Evolutionary conservation across 2,329 filamentous ascomycete genomes (phyloP).

Genomic region (Waltergamsia citrina): DNA sequence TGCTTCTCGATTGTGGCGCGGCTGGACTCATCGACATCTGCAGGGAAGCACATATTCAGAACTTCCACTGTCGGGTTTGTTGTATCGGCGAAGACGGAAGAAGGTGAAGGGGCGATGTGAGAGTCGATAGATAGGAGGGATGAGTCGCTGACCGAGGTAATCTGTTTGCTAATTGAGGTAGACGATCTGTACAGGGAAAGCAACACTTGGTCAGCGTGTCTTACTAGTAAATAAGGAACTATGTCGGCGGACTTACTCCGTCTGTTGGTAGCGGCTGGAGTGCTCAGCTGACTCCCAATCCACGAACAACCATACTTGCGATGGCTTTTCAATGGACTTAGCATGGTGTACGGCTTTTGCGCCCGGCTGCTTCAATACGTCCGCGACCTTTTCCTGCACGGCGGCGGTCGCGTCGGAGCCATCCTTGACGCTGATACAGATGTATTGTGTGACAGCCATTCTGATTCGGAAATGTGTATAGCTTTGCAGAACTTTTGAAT

Average conservation of each 20-base stretch:
- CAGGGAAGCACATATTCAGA: constrained; percentile 7
- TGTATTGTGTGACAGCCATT: no score
- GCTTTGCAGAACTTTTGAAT: no score
- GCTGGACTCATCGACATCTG: constrained; percentile 3
- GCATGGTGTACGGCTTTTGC: neutral
- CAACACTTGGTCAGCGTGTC: neutral
- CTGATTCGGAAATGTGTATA: no score
- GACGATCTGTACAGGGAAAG: no score
- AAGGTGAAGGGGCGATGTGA: constrained; percentile 1
- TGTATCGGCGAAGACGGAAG: constrained; percentile 5
- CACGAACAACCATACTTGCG: constrained; percentile 13
- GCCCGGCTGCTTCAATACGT: no score
- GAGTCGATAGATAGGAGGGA: neutral
- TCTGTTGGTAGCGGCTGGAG: no score
- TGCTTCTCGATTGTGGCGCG: neutral
- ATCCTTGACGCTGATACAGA: no score
- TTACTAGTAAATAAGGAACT: neutral
- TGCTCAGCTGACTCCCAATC: constrained; percentile 14
- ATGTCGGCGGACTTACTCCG: constrained; percentile 6
- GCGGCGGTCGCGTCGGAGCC: no score
- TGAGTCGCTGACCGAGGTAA: constrained; percentile 1
- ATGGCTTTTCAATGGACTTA: constrained; percentile 12
- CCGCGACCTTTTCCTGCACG: no score
- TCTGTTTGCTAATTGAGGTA: neutral
- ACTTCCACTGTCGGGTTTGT: constrained; percentile 6